Evolutionary conservation across 805 yeast species (phyloP).

Genomic region (Maudiozyma turicensis): DNA sequence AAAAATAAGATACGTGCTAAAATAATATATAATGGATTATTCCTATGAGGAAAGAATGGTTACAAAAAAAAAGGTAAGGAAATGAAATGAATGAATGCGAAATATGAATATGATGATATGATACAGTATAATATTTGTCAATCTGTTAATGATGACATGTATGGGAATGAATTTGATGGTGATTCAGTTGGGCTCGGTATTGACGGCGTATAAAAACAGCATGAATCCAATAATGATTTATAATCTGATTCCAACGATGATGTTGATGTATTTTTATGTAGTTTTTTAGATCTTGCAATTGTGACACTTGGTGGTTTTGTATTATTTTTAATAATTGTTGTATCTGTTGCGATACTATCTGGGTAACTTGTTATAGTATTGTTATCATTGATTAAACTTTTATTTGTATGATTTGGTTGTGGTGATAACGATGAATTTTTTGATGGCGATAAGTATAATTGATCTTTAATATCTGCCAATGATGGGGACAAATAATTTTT

Average conservation of each 20-base stretch:
- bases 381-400: background rate
- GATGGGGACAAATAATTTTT: background rate
- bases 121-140: background rate
- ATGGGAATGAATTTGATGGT: background rate
- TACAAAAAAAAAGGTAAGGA: background rate
- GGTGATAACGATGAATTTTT: background rate
- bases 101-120: background rate
- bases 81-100: background rate
- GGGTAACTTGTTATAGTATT: background rate
- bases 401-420: background rate
- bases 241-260: constrained; percentile 15
- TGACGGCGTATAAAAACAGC: constrained; percentile 19
- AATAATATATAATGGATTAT: background rate
- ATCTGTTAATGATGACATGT: background rate
- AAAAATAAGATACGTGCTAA: background rate
- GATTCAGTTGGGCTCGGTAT: background rate
- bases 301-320: background rate
- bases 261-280: constrained; percentile 4
- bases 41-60: background rate
- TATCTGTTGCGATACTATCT: constrained; percentile 14
- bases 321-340: constrained; percentile 8
- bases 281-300: background rate
- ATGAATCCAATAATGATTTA: constrained; percentile 20
- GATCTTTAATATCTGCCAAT: background rate
- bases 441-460: background rate